Conservation (phyloP, 2,329 filamentous ascomycete genomes). For the Monilinia aucupariae region DNA sequence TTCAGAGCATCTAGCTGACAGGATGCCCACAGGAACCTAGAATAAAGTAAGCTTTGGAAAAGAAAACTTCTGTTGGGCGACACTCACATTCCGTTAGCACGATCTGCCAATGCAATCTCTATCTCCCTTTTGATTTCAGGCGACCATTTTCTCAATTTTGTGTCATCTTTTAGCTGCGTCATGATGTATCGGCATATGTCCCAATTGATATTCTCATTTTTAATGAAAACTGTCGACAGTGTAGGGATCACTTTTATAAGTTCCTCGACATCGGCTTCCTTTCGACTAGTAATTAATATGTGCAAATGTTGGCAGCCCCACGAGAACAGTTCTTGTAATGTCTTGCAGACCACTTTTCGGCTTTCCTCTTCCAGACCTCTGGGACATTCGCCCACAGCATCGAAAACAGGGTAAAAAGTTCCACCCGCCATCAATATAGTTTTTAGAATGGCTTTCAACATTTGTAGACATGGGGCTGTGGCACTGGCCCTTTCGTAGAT, state of each 20-base stretch:
- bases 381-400: conserved; percentile 2
- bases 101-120: not conserved
- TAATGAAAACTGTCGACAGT: not conserved
- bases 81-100: conserved; percentile 9
- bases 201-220: not conserved
- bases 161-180: not conserved
- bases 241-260: not conserved
- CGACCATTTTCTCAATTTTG: not conserved
- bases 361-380: not conserved
- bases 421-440: not conserved
- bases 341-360: not conserved
- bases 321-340: not conserved
- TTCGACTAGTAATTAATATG: conserved; percentile 1
- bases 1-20: not conserved
- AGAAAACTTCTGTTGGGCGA: not conserved
- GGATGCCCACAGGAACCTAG: conserved; percentile 2
- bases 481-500: not conserved
- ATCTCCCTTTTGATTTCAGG: not conserved
- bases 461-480: not conserved
- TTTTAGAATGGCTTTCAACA: not conserved
- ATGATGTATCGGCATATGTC: not conserved
- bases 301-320: not conserved
- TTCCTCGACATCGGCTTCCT: not conserved
- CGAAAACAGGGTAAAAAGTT: not conserved
- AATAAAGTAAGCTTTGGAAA: not conserved